Evolutionary conservation across 1,284 basidiomycete species (phyloP).

Genomic region (Stereum hirsutum): DNA sequence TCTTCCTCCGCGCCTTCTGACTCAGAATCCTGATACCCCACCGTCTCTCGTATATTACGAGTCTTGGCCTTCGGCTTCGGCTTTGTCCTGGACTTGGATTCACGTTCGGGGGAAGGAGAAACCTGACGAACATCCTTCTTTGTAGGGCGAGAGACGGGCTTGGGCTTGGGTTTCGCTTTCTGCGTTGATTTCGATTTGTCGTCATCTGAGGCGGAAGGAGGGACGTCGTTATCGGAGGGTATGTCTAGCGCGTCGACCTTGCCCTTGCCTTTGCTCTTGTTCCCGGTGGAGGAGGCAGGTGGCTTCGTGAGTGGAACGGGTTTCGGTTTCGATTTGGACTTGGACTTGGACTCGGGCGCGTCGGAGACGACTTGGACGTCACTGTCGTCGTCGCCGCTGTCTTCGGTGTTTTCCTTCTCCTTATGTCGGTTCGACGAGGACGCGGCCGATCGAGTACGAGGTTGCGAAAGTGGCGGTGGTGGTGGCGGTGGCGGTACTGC

Average conservation of each 20-base stretch:
- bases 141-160: background rate
- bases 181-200: background rate
- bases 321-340: background rate
- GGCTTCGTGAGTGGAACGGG: background rate
- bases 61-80: no score
- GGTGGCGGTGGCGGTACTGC: no score
- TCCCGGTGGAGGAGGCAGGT: background rate
- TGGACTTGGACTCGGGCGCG: background rate
- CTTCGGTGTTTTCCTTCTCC: no score
- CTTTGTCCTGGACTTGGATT: no score
- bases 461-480: no score
- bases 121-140: no score
- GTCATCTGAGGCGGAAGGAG: background rate
- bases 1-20: background rate
- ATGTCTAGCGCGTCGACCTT: background rate
- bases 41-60: no score
- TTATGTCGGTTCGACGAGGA: no score
- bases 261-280: background rate
- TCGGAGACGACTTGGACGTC: background rate
- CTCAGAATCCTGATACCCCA: no score
- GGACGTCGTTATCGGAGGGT: background rate
- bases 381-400: background rate
- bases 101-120: no score
- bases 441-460: no score
- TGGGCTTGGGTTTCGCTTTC: background rate